These are phyloP conservation scores for Galerina marginata DNA, from an alignment of 768 basidiomycete genomes.

Conservation along the genomic window DNA sequence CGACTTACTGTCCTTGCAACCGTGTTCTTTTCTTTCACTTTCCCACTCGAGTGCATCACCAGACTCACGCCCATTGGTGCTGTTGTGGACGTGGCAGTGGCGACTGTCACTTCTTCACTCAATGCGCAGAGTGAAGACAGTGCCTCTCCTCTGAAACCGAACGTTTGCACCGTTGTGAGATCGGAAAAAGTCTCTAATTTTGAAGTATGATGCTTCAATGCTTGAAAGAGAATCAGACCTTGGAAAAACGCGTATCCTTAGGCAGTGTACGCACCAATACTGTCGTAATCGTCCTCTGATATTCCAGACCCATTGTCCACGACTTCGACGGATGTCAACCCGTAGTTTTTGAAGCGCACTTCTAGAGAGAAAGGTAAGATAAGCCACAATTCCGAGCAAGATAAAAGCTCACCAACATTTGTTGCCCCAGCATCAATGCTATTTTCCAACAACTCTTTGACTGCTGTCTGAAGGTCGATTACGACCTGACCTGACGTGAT, in stretches of 20 bases:
- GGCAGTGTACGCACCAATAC: slow-evolving; percentile 62
- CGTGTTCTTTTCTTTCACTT: slow-evolving; percentile 57
- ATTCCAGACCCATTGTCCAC: slow-evolving; percentile 94
- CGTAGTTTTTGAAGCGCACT: slow-evolving; percentile 88
- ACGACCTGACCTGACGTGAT: slow-evolving; percentile 97
- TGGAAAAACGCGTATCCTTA: background rate
- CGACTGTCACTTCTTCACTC: slow-evolving; percentile 68
- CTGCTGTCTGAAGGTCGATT: slow-evolving; percentile 88
- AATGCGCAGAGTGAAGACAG: slow-evolving; percentile 92
- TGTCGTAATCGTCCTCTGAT: slow-evolving; percentile 72
- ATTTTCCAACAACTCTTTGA: slow-evolving; percentile 97
- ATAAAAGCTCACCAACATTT: slow-evolving; percentile 67
- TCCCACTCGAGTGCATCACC: slow-evolving; percentile 73
- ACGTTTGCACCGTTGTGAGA: slow-evolving; percentile 74
- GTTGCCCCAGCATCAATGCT: slow-evolving; percentile 93
- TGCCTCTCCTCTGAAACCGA: slow-evolving; percentile 97
- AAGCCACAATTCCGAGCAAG: background rate
- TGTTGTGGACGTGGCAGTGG: slow-evolving; percentile 72
- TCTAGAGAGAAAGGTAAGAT: slow-evolving; percentile 50
- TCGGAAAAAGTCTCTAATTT: slow-evolving; percentile 82
- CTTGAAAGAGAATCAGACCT: slow-evolving; percentile 41
- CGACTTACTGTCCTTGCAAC: slow-evolving; percentile 76
- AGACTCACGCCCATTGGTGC: slow-evolving; percentile 82
- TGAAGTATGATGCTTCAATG: slow-evolving; percentile 91
- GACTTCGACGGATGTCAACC: slow-evolving; percentile 82